Percentiles rank a stretch among this genome's conserved stretches.
Evolutionary conservation across 2,329 filamentous ascomycete genomes (phyloP).

Genomic region (Fusarium kyushuense): DNA sequence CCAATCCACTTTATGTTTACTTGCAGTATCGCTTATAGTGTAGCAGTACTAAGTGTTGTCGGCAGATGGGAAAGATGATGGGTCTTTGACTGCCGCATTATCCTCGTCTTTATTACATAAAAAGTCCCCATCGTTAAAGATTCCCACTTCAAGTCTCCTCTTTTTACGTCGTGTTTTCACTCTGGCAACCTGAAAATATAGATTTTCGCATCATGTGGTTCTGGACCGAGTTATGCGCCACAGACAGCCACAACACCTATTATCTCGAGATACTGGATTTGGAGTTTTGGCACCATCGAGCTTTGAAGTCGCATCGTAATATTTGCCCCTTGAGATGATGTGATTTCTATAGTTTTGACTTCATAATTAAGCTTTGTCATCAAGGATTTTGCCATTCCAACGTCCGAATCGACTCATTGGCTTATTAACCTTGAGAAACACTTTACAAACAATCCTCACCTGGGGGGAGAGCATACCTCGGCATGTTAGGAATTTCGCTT

Average conservation of each 20-base stretch:
- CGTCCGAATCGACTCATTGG: slow-evolving; percentile 26
- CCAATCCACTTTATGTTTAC: slow-evolving; percentile 6
- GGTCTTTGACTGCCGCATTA: slow-evolving; percentile 16
- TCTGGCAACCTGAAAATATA: background rate
- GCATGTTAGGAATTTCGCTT: background rate
- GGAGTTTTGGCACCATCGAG: slow-evolving; percentile 1
- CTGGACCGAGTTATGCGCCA: slow-evolving; percentile 11
- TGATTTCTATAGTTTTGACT: slow-evolving; percentile 12
- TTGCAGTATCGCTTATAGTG: slow-evolving; percentile 2
- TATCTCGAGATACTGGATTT: background rate
- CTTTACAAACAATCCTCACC: slow-evolving; percentile 13
- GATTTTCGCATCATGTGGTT: slow-evolving; percentile 2
- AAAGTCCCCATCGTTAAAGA: slow-evolving; percentile 30
- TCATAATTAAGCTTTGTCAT: slow-evolving; percentile 15
- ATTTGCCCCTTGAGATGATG: slow-evolving; percentile 32
- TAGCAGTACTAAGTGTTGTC: background rate
- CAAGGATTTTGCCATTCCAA: slow-evolving; percentile 34
- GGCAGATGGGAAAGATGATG: slow-evolving; percentile 24
- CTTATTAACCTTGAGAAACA: slow-evolving; percentile 16
- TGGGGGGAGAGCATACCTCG: slow-evolving; percentile 7
- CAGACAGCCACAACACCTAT: slow-evolving; percentile 17
- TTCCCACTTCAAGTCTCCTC: slow-evolving; percentile 25
- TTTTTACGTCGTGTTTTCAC: slow-evolving; percentile 34
- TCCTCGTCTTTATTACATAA: slow-evolving; percentile 31
- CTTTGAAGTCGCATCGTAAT: slow-evolving; percentile 3